A percentile compares a stretch with the other conserved stretches of the same genome.
These are phyloP conservation scores for Cyclocybe aegerita DNA, from an alignment of 768 basidiomycete species.

Conservation along the genomic window DNA sequence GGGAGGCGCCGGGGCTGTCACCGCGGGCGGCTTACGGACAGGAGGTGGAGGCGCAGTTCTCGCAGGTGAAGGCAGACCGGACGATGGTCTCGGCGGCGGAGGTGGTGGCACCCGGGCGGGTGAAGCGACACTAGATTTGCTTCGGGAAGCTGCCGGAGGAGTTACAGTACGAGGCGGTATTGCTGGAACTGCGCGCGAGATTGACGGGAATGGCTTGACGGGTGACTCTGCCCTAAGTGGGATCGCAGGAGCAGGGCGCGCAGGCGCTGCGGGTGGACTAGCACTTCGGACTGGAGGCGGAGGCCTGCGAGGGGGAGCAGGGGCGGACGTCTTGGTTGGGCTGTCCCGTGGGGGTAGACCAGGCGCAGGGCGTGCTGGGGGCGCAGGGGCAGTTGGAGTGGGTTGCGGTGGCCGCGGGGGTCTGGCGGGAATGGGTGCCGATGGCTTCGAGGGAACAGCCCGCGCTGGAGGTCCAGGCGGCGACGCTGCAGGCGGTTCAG, in stretches of 20 bases:
- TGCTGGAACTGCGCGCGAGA: slow-evolving; percentile 27
- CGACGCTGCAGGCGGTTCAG: slow-evolving; percentile 32
- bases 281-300: slow-evolving; percentile 33
- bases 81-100: slow-evolving; percentile 23
- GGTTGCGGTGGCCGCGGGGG: slow-evolving; percentile 34
- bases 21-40: slow-evolving; percentile 31
- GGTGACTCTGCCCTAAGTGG: slow-evolving; percentile 40
- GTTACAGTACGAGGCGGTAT: slow-evolving; percentile 35
- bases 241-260: slow-evolving; percentile 41
- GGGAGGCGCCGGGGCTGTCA: slow-evolving; percentile 29
- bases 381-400: slow-evolving; percentile 26
- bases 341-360: slow-evolving; percentile 35
- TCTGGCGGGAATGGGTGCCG: slow-evolving; percentile 31
- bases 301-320: slow-evolving; percentile 40
- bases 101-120: slow-evolving; percentile 26
- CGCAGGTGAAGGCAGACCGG: slow-evolving; percentile 20
- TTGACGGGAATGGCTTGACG: slow-evolving; percentile 21
- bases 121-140: slow-evolving; percentile 18
- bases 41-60: slow-evolving; percentile 40
- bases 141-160: slow-evolving; percentile 23
- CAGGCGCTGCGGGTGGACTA: slow-evolving; percentile 32
- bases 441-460: slow-evolving; percentile 30
- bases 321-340: slow-evolving; percentile 27
- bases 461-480: slow-evolving; percentile 28
- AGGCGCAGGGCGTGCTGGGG: slow-evolving; percentile 32